Conservation (phyloP, 164 flowering plant genomes). For the Nelumbo lutea region DNA sequence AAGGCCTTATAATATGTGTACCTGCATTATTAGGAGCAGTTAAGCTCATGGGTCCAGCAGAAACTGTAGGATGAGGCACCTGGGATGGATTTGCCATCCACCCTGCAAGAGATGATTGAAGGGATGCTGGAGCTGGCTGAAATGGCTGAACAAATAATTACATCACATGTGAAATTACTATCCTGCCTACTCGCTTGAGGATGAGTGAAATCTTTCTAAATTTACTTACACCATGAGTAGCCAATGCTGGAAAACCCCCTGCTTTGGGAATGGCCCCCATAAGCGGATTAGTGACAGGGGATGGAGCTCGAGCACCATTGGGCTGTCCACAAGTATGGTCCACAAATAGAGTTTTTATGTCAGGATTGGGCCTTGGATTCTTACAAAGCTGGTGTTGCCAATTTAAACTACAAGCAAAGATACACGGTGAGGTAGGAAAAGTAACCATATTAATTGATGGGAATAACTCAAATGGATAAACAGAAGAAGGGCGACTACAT, state of each 20-base stretch:
- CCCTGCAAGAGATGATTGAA: slow-evolving; percentile 9
- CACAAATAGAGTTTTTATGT: slow-evolving; percentile 5
- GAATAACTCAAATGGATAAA: neutral
- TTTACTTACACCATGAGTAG: slow-evolving; percentile 16
- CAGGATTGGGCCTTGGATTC: slow-evolving; percentile 1
- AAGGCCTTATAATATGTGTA: slow-evolving; percentile 6
- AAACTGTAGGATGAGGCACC: slow-evolving; percentile 53
- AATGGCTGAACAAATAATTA: slow-evolving; percentile 13
- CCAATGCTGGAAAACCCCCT: slow-evolving; percentile 17
- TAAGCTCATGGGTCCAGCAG: slow-evolving; percentile 54
- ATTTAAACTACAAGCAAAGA: neutral
- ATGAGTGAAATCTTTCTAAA: neutral
- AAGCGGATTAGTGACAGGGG: slow-evolving; percentile 11
- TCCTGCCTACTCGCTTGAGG: neutral
- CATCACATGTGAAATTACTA: neutral
- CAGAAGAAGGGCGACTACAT: neutral
- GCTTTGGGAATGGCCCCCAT: slow-evolving; percentile 8
- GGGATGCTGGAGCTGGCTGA: slow-evolving; percentile 15
- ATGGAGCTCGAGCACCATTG: slow-evolving; percentile 6
- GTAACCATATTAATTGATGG: neutral
- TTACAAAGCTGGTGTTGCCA: slow-evolving; percentile 9
- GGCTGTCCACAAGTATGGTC: slow-evolving; percentile 10
- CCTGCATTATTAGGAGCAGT: slow-evolving; percentile 40
- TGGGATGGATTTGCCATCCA: slow-evolving; percentile 39
- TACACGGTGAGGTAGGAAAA: neutral